Evolutionary conservation across 441 rosid species (phyloP).

Genomic region (Jatropha podagrica): DNA sequence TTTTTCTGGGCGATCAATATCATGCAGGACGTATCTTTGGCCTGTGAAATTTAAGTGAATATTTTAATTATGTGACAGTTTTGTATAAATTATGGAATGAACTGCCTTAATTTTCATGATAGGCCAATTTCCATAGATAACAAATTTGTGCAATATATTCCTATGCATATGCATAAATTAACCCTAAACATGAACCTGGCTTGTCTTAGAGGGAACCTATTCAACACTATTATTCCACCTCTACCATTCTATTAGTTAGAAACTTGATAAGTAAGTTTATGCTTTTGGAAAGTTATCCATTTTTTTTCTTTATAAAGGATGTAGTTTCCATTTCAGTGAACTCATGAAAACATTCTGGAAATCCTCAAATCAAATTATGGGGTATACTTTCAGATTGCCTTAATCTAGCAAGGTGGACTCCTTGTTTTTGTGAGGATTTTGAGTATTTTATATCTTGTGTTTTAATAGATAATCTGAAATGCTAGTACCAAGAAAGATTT

Average conservation of each 20-base stretch:
- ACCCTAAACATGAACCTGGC: not conserved
- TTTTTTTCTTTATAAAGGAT: not conserved
- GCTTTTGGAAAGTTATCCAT: not conserved
- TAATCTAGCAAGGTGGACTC: not conserved
- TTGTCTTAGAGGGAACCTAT: not conserved
- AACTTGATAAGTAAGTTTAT: not conserved
- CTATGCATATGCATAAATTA: not conserved
- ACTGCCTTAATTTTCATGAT: not conserved
- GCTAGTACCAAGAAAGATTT: not conserved
- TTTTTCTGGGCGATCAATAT: not conserved
- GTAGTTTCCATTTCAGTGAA: not conserved
- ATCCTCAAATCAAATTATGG: not conserved
- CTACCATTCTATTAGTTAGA: not conserved
- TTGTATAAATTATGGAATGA: not conserved
- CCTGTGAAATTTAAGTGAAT: not conserved
- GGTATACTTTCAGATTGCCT: not conserved
- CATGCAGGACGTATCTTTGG: not conserved
- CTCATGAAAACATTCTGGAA: not conserved
- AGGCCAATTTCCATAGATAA: not conserved
- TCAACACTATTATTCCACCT: not conserved
- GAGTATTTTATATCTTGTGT: not conserved
- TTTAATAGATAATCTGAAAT: not conserved
- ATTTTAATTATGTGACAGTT: not conserved
- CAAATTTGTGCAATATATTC: not conserved
- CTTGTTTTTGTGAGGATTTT: not conserved